Conservation (phyloP, 2,329 filamentous ascomycete species). For the Torrubiella hemipterigena region DNA sequence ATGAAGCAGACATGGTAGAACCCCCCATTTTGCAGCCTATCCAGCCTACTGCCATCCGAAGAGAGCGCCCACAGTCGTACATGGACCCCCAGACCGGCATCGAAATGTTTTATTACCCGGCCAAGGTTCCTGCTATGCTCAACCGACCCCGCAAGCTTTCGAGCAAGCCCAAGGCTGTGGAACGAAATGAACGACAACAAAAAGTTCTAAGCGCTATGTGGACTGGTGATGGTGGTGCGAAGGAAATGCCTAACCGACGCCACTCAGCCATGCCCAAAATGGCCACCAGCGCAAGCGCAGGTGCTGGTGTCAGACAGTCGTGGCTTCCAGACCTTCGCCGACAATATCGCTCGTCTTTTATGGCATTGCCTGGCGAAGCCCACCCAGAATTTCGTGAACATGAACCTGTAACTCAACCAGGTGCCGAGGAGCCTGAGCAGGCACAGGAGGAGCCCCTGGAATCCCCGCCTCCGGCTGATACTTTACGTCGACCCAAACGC, state of each 20-base stretch:
- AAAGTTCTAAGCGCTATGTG: conserved; percentile 56
- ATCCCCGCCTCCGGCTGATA: conserved; percentile 2
- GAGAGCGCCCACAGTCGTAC: conserved; percentile 42
- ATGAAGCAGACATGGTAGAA: neutral
- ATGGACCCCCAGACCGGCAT: conserved; percentile 55
- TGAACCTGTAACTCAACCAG: neutral
- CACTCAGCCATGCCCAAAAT: conserved; percentile 12
- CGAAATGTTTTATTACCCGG: conserved; percentile 89
- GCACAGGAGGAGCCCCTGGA: neutral
- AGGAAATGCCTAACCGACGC: conserved; percentile 7
- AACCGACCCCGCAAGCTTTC: conserved; percentile 85
- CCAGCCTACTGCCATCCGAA: conserved; percentile 12
- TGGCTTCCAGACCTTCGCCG: conserved; percentile 34
- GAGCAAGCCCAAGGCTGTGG: conserved; percentile 50
- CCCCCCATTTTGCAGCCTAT: neutral
- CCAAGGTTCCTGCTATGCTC: conserved; percentile 84
- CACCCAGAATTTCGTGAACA: conserved; percentile 2
- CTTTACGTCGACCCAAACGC: conserved; percentile 20
- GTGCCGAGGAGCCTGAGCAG: neutral
- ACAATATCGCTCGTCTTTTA: conserved; percentile 6
- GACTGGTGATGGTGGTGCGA: conserved; percentile 10
- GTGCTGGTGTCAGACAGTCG: conserved; percentile 11
- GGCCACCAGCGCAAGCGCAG: conserved; percentile 7
- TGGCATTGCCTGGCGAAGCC: conserved; percentile 4
- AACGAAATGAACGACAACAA: conserved; percentile 59